These are phyloP conservation scores for Serendipita sp. DNA, from an alignment of 1,284 basidiomycete species.

Conservation along the genomic window DNA sequence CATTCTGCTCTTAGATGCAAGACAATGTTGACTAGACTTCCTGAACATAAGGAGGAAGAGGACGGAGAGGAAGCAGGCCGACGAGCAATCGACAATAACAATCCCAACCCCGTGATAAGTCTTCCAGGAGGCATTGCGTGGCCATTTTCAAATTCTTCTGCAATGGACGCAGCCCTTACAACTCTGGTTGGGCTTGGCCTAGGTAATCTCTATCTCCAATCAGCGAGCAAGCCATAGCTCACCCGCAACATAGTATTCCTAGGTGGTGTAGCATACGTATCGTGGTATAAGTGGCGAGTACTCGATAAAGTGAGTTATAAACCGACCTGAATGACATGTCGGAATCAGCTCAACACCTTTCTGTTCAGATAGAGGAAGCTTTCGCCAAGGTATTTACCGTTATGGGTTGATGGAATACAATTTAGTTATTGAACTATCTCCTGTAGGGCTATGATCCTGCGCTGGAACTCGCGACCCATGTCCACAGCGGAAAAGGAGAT, in stretches of 20 bases:
- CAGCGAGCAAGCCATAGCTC: background rate
- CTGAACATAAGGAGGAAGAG: background rate
- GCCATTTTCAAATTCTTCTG: slow-evolving; percentile 11
- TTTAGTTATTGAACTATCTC: background rate
- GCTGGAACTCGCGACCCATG: slow-evolving; percentile 48
- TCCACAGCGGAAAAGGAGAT: slow-evolving; percentile 15
- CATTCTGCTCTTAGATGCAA: background rate
- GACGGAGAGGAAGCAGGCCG: background rate
- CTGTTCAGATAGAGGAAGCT: slow-evolving; percentile 42
- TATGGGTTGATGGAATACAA: background rate
- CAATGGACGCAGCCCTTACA: slow-evolving; percentile 42
- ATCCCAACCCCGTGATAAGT: background rate
- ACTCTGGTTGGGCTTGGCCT: slow-evolving; percentile 45
- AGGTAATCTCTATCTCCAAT: slow-evolving; percentile 23
- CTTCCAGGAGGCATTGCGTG: slow-evolving; percentile 1
- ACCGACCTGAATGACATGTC: slow-evolving; percentile 13
- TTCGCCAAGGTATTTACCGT: slow-evolving; percentile 28
- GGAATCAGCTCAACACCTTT: slow-evolving; percentile 13
- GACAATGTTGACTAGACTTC: background rate
- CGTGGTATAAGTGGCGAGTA: slow-evolving; percentile 70
- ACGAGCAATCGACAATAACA: slow-evolving; percentile 2
- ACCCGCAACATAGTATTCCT: slow-evolving; percentile 34
- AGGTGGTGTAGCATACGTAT: slow-evolving; percentile 57
- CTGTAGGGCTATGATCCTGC: slow-evolving; percentile 55
- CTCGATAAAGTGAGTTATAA: slow-evolving; percentile 44